Conservation (phyloP, 1,284 basidiomycete species). For the Ustilago shanxiensis region DNA sequence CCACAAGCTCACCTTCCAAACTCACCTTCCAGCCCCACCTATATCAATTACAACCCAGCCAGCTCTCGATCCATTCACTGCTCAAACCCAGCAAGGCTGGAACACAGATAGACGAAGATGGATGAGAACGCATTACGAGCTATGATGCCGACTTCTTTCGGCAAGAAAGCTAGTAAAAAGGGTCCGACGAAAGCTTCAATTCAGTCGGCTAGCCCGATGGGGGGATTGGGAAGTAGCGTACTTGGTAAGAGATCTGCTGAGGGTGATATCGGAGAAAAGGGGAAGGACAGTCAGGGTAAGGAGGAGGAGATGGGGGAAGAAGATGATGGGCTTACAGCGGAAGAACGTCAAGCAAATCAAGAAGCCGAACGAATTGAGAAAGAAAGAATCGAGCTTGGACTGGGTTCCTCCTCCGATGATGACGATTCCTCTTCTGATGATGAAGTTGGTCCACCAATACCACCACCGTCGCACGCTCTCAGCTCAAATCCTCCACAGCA, state of each 20-base stretch:
- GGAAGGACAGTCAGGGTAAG: too few relatives aligned
- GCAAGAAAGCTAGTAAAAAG: conserved; percentile 31
- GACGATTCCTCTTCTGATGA: conserved; percentile 30
- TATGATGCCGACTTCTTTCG: conserved; percentile 66
- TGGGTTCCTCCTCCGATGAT: conserved; percentile 14
- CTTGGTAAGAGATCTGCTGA: conserved; percentile 19
- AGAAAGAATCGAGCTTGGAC: conserved; percentile 29
- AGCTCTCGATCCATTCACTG: neutral
- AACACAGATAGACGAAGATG: conserved; percentile 30
- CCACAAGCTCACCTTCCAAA: neutral
- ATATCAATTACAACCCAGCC: neutral
- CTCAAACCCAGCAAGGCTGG: too few relatives aligned
- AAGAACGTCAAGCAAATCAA: conserved; percentile 50
- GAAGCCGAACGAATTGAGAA: conserved; percentile 11
- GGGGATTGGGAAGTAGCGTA: conserved; percentile 2
- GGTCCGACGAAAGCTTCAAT: neutral
- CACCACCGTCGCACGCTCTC: conserved; percentile 6
- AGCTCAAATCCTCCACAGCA: neutral
- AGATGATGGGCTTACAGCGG: conserved; percentile 61
- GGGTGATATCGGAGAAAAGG: neutral
- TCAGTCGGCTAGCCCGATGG: neutral
- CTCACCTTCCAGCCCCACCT: too few relatives aligned
- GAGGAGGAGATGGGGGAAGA: conserved; percentile 34
- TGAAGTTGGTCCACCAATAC: conserved; percentile 34
- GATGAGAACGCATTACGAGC: conserved; percentile 66